phyloP scores from a whole-genome alignment of 805 yeast species.

The Candida tibetensis region DNA sequence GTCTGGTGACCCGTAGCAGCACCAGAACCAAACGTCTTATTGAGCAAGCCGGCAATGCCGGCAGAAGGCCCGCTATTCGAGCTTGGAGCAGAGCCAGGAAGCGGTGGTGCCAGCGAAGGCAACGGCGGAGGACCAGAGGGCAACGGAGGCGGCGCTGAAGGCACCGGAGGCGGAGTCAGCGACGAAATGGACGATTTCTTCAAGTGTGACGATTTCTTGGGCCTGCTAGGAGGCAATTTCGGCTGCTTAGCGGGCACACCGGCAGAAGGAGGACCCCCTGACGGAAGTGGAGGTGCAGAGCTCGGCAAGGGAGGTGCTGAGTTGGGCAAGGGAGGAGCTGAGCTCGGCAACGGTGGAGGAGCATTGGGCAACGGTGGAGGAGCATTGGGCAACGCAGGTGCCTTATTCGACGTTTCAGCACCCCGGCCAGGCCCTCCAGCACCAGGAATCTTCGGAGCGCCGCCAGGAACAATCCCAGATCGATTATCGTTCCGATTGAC shows the following conservation, averaged over 20 bases:
- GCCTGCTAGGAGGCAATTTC: conserved; percentile 39
- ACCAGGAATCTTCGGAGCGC: conserved; percentile 40
- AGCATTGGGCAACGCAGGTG: conserved; percentile 12
- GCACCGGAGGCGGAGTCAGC: background rate
- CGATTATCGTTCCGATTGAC: conserved; percentile 32
- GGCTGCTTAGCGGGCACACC: conserved; percentile 16
- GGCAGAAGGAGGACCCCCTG: conserved; percentile 15
- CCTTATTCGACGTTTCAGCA: background rate
- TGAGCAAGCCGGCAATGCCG: too few species aligned
- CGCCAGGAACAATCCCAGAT: conserved; percentile 31
- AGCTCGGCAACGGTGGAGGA: conserved; percentile 20
- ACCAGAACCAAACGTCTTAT: too few species aligned
- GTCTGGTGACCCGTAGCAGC: conserved; percentile 5
- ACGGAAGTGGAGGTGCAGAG: conserved; percentile 12
- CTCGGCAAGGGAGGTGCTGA: conserved; percentile 25
- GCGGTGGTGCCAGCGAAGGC: conserved; percentile 17
- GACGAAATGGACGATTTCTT: conserved; percentile 9
- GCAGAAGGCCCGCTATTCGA: too few species aligned
- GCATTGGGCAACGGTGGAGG: conserved; percentile 22
- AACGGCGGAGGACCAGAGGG: conserved; percentile 17
- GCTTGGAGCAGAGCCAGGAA: conserved; percentile 4
- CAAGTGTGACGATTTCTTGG: conserved; percentile 37
- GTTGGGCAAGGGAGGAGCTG: conserved; percentile 16
- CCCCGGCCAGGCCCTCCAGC: background rate
- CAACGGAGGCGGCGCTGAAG: conserved; percentile 6